Percentiles rank a stretch among this genome's conserved stretches.
Evolutionary conservation across 2,329 filamentous ascomycete genomes (phyloP).

Genomic region (Alternaria ventricosa): DNA sequence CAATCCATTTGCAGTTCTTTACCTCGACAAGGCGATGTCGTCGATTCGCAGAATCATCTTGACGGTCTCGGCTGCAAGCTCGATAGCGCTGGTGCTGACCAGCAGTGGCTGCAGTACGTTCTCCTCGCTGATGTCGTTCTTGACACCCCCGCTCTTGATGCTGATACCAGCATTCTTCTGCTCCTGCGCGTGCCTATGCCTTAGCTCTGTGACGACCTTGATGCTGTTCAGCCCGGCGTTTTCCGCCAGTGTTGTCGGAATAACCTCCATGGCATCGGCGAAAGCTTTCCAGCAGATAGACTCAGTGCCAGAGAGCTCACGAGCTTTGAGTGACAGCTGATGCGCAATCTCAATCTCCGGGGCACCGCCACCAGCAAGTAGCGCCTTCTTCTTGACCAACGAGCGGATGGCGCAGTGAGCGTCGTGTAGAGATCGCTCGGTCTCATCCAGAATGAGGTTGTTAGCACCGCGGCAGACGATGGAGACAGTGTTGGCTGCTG

Average conservation of each 20-base stretch:
- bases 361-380: slow-evolving; percentile 95
- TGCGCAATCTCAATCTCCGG: slow-evolving; percentile 97
- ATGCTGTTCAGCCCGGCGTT: slow-evolving; percentile 98
- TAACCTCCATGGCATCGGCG: slow-evolving; percentile 95
- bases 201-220: slow-evolving; percentile 95
- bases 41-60: slow-evolving; percentile 86
- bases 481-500: slow-evolving; percentile 83
- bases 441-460: slow-evolving; percentile 91
- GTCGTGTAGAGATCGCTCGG: slow-evolving; percentile 94
- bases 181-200: slow-evolving; percentile 92
- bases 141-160: slow-evolving; percentile 97
- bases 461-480: slow-evolving; percentile 96
- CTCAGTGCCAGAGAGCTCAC: slow-evolving; percentile 87
- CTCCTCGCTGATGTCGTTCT: slow-evolving; percentile 95
- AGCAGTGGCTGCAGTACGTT: slow-evolving; percentile 95
- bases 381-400: slow-evolving; percentile 98
- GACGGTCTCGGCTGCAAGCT: slow-evolving; percentile 96
- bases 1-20: slow-evolving; percentile 13
- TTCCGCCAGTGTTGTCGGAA: slow-evolving; percentile 94
- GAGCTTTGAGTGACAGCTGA: slow-evolving; percentile 79
- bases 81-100: slow-evolving; percentile 96
- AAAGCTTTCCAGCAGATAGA: slow-evolving; percentile 99
- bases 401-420: slow-evolving; percentile 97
- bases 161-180: slow-evolving; percentile 97
- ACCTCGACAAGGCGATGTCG: slow-evolving; percentile 64